Conservation (phyloP, 1,284 basidiomycete genomes). For the Wolfiporia cocos region DNA sequence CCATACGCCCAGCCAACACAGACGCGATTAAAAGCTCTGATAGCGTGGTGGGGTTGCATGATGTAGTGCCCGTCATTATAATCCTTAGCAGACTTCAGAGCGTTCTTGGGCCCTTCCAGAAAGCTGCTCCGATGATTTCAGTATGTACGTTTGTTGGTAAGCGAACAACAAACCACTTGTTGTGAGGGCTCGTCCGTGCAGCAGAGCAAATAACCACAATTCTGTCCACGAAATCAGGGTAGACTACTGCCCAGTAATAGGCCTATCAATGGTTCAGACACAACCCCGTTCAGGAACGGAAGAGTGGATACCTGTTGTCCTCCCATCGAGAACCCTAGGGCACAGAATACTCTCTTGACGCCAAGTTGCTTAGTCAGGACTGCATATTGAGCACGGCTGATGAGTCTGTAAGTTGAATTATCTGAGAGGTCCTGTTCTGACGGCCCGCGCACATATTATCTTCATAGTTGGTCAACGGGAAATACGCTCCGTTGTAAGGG, state of each 20-base stretch:
- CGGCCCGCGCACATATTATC: constrained; percentile 20
- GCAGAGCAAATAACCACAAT: constrained; percentile 31
- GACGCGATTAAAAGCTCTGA: constrained; percentile 30
- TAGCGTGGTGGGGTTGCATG: constrained; percentile 24
- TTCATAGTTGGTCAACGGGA: constrained; percentile 26
- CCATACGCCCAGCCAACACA: constrained; percentile 35
- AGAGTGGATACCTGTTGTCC: constrained; percentile 29
- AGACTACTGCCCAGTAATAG: constrained; percentile 30
- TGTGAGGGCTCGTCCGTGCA: constrained; percentile 32
- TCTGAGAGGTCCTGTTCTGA: no score
- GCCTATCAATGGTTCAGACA: constrained; percentile 17
- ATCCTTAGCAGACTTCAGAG: constrained; percentile 30
- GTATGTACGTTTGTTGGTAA: not conserved
- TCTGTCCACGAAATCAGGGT: constrained; percentile 31
- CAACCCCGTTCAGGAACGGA: no score
- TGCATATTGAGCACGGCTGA: constrained; percentile 21
- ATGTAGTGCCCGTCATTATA: constrained; percentile 31
- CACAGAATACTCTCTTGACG: constrained; percentile 20
- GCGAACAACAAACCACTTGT: constrained; percentile 24
- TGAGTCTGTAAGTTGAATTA: not conserved
- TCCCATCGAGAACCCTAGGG: constrained; percentile 28
- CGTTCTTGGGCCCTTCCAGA: constrained; percentile 33
- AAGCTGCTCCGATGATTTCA: constrained; percentile 21
- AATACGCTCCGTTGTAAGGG: constrained; percentile 28
- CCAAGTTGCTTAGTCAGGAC: constrained; percentile 23